Evolutionary conservation across 139 green algal genomes (phyloP), one percentile per base, ranked within the genome.

Genomic region (Mesotaenium endlicherianum): DNA sequence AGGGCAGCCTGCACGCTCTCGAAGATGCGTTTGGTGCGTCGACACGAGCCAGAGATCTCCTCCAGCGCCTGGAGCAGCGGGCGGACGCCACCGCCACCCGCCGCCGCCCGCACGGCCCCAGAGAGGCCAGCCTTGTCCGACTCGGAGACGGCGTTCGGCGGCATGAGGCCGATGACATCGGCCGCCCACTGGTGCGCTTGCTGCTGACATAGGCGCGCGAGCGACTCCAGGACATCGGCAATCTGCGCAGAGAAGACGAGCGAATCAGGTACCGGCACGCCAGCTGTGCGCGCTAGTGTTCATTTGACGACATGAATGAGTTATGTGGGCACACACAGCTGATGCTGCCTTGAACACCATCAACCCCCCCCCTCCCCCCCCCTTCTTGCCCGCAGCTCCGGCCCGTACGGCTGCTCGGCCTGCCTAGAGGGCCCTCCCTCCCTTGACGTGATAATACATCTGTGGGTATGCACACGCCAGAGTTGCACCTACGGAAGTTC

Each of bases 1-100:
- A 83, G 14, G 31, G 76, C 76, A 17, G 57, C 36, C 43, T 85
- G 78, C 78, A 85, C 78, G 6, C 42, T 34, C 42, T 82, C 69
- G 6, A 85, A 40, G 39, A 85, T 41, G 8, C 68, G 64, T 26
- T 75, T 85, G 74, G 31, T 83, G 11, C 78, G 67, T 30, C 78
- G 43, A 14, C 60, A 75, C 26, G 68, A 47, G 20, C 55, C 78
- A 17, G 78, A 85, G 20, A 85, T 11, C 31, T 85, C 78, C 20
- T 85, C 78, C 69, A 85, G 39, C 31, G 41, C 69, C 38, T 11
- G 34, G n/a, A 59, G 26, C 44, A 83, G 17, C 3, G 31, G 57
- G 4, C 69, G 3, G 42, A 3, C 69, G 34, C 31, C 69, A 45
- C 31, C 47, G 39, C 31, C 69, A 26, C 4, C 3, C n/a, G 42